A percentile compares a stretch with the other conserved stretches of the same genome.
These are phyloP conservation scores for Zygoascus ofunaensis DNA, from an alignment of 805 yeast species.

Conservation along the genomic window DNA sequence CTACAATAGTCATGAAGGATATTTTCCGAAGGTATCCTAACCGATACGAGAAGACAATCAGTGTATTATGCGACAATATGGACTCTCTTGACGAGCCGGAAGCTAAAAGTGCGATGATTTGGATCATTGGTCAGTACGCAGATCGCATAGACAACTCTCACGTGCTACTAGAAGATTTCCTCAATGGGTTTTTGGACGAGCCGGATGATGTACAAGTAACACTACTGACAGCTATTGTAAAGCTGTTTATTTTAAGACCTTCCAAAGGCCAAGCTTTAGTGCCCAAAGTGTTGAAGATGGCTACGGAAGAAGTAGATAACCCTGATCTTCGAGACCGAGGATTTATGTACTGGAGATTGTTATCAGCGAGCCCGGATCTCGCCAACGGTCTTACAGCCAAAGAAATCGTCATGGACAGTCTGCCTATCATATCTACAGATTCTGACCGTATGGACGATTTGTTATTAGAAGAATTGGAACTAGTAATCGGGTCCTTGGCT, in stretches of 20 bases:
- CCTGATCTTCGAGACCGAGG: constrained; percentile 88
- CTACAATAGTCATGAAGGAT: constrained; percentile 64
- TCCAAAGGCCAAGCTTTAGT: constrained; percentile 47
- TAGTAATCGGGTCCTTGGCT: constrained; percentile 73
- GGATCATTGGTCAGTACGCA: constrained; percentile 76
- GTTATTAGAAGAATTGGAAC: constrained; percentile 70
- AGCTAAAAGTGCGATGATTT: constrained; percentile 65
- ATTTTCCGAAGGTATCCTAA: constrained; percentile 69
- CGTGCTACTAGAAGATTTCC: constrained; percentile 35
- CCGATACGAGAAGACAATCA: constrained; percentile 38
- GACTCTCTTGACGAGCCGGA: constrained; percentile 65
- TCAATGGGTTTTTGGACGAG: constrained; percentile 48
- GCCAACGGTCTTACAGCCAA: constrained; percentile 37
- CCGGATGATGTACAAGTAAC: constrained; percentile 66
- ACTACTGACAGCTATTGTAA: constrained; percentile 63
- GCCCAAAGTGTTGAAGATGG: constrained; percentile 48
- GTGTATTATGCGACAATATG: constrained; percentile 34
- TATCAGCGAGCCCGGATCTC: constrained; percentile 33
- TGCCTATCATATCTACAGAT: constrained; percentile 58
- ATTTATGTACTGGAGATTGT: constrained; percentile 72
- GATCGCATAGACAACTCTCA: constrained; percentile 37
- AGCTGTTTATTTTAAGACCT: constrained; percentile 53
- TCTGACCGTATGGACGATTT: constrained; percentile 61
- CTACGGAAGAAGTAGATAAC: constrained; percentile 66
- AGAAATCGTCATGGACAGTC: constrained; percentile 47